A percentile compares a stretch with the other conserved stretches of the same genome.
phyloP scores from a whole-genome alignment of 257 asterid genomes.

The Solanum bulbocastanum region DNA sequence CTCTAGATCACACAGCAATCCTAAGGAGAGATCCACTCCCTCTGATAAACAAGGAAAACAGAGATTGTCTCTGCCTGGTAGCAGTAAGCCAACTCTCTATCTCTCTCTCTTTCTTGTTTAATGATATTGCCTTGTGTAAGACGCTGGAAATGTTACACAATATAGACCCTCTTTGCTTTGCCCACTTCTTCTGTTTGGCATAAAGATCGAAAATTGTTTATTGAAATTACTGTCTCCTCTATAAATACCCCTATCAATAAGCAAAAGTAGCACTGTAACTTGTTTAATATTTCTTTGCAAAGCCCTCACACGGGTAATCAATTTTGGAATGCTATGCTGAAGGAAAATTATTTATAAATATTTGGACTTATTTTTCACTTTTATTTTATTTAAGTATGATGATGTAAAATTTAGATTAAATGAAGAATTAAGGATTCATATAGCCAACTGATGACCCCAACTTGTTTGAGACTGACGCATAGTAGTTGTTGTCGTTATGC shows the following conservation, averaged over 20 bases:
- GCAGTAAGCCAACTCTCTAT: slow-evolving; percentile 40
- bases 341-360: background rate
- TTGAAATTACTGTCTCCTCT: background rate
- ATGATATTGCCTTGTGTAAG: background rate
- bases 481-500: background rate
- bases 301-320: background rate
- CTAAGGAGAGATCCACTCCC: slow-evolving; percentile 65
- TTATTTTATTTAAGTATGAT: background rate
- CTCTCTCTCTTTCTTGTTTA: background rate
- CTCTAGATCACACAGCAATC: slow-evolving; percentile 72
- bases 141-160: background rate
- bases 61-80: slow-evolving; percentile 68
- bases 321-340: background rate
- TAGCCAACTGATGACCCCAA: background rate
- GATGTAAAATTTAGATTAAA: background rate
- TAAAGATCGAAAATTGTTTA: background rate
- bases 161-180: background rate
- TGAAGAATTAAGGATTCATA: background rate
- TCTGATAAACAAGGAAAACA: slow-evolving; percentile 64
- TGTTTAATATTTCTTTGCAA: background rate
- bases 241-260: background rate
- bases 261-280: background rate
- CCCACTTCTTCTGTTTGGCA: background rate
- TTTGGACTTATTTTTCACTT: background rate
- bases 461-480: background rate